phyloP scores from a whole-genome alignment of 441 rosid species.

The Syzygium syzygioides region DNA sequence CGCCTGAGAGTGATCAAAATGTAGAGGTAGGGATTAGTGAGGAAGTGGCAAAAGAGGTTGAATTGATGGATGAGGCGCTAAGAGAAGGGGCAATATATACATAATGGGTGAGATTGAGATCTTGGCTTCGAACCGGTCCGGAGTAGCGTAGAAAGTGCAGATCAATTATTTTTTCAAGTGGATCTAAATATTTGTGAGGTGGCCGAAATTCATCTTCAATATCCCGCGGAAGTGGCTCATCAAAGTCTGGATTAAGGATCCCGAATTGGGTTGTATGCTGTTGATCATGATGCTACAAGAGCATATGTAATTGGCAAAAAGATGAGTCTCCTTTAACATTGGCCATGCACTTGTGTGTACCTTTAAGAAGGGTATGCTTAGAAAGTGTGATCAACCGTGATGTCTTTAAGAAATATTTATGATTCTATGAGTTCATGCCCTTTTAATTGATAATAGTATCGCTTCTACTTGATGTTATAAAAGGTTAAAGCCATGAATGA shows the following conservation, averaged over 20 bases:
- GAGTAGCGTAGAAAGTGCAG: background rate
- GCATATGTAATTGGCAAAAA: background rate
- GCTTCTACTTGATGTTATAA: background rate
- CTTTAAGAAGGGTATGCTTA: background rate
- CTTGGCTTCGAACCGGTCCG: background rate
- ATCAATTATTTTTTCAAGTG: background rate
- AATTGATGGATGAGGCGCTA: background rate
- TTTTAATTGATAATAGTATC: background rate
- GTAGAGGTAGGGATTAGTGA: background rate
- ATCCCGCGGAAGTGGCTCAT: background rate
- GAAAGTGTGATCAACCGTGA: background rate
- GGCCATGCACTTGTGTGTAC: background rate
- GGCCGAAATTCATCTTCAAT: background rate
- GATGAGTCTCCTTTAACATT: background rate
- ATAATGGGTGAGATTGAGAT: background rate
- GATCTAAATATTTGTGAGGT: background rate
- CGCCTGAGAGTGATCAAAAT: background rate
- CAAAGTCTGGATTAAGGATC: background rate
- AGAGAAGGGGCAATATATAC: background rate
- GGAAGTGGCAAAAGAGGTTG: background rate
- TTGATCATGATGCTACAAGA: background rate
- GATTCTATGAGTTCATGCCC: background rate
- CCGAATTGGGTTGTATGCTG: background rate
- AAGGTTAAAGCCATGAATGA: background rate
- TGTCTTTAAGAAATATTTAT: background rate